Conservation (phyloP, 805 yeast species). For the Yamadazyma scolyti region DNA sequence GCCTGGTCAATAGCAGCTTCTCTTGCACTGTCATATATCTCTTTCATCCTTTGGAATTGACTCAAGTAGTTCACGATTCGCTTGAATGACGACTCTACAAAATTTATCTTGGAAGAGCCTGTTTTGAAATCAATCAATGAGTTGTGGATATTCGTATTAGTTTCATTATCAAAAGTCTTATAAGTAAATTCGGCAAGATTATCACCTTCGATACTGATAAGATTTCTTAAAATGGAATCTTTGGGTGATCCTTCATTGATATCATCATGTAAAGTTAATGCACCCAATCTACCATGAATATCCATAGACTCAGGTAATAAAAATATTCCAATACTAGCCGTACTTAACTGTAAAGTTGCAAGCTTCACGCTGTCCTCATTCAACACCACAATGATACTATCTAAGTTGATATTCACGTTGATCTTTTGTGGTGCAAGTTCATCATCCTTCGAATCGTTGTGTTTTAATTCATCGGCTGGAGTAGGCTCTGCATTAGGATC, state of each 20-base stretch:
- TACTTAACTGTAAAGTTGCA: constrained; percentile 72
- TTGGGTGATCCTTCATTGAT: constrained; percentile 58
- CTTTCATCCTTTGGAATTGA: constrained; percentile 81
- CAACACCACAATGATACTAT: constrained; percentile 68
- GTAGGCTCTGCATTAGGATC: constrained; percentile 66
- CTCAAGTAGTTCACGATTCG: constrained; percentile 63
- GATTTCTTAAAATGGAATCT: constrained; percentile 56
- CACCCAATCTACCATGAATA: constrained; percentile 71
- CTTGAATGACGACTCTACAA: constrained; percentile 76
- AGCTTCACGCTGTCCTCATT: constrained; percentile 81
- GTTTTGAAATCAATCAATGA: constrained; percentile 61
- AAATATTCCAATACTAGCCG: constrained; percentile 64
- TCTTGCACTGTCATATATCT: constrained; percentile 83
- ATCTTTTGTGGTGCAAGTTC: constrained; percentile 71
- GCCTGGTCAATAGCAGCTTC: constrained; percentile 87
- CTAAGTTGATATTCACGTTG: constrained; percentile 62
- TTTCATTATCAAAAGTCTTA: constrained; percentile 66
- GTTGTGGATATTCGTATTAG: constrained; percentile 47
- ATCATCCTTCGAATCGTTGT: constrained; percentile 54
- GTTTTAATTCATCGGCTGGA: constrained; percentile 69
- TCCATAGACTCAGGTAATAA: constrained; percentile 76
- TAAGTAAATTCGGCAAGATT: constrained; percentile 78
- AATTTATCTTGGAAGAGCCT: constrained; percentile 72
- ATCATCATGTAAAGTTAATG: constrained; percentile 73
- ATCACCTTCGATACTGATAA: constrained; percentile 77